Evolutionary conservation across 768 basidiomycete species (phyloP), one percentile per base, ranked within the genome.

Genomic region (Termitomyces sp.): DNA sequence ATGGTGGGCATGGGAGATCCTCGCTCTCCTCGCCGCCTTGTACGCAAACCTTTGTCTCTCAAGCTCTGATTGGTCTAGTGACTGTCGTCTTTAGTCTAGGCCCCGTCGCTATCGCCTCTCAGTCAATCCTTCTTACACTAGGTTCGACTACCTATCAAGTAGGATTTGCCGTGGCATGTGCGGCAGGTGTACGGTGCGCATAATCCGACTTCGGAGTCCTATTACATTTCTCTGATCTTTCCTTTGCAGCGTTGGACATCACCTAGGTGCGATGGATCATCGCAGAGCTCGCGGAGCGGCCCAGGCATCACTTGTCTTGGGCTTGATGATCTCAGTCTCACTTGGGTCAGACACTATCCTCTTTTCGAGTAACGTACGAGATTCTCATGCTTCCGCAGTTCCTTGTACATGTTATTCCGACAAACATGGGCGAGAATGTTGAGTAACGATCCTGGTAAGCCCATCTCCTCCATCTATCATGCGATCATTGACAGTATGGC

Each of bases 1-100:
- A 15, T 49, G 48, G 48, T 49, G 48, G 48, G 48, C 48, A 22
- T 49, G 48, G 48, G 48, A 49, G n/a, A 49, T 49, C 6, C 48
- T 49, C 20, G 20, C 48, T 1, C 48, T 49, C 48, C 48, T 49
- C 12, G 29, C 31, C n/a, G n/a, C 48, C 7, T 33, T 33, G n/a
- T 33, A 28, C 20, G 31, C 29, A 3, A 0, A 2, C 1, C 18
- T 10, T 2, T 13, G 3, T 20, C 10, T 31, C 3, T 31, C 1
- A 9, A 7, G 8, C 5, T n/a, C 10, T 1, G 10, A 18, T 20
- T 6, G 4, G 9, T 47, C 12, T 20, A 1, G n/a, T 31, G 2
- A 49, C 15, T n/a, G 1, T 13, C 8, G 13, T 49, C 7, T 49
- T 8, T 0, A 49, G 48, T 33, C 5, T 49, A 13, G 48, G 48